Evolutionary conservation across 2,329 filamentous ascomycete genomes (phyloP).

Genomic region (Talaromyces funiculosus): DNA sequence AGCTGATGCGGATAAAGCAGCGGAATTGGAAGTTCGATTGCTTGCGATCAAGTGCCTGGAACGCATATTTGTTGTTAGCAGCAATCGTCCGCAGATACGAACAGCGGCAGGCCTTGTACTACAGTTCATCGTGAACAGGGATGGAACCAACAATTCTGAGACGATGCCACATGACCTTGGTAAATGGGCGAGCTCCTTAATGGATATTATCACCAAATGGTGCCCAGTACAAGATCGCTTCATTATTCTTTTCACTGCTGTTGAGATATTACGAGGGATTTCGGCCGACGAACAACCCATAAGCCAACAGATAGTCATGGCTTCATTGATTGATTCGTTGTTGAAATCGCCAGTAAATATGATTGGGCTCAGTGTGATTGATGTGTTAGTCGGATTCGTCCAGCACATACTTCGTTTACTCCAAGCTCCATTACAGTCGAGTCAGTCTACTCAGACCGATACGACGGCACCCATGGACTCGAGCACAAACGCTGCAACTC

Average conservation of each 20-base stretch:
- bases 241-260: slow-evolving; percentile 73
- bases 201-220: slow-evolving; percentile 76
- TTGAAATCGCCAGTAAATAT: slow-evolving; percentile 85
- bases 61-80: slow-evolving; percentile 70
- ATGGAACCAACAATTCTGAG: slow-evolving; percentile 45
- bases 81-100: slow-evolving; percentile 76
- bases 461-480: slow-evolving; percentile 17
- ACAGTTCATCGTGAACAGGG: slow-evolving; percentile 60
- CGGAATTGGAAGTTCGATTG: slow-evolving; percentile 81
- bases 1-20: slow-evolving; percentile 80
- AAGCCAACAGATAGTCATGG: slow-evolving; percentile 66
- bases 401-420: slow-evolving; percentile 75
- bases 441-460: neutral
- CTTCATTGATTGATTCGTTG: slow-evolving; percentile 73
- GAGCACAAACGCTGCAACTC: slow-evolving; percentile 12
- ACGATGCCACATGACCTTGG: slow-evolving; percentile 45
- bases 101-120: slow-evolving; percentile 68
- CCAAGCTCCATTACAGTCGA: slow-evolving; percentile 48
- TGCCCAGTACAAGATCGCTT: slow-evolving; percentile 92
- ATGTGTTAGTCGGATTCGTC: slow-evolving; percentile 78
- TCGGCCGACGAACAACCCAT: slow-evolving; percentile 66
- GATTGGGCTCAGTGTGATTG: slow-evolving; percentile 94
- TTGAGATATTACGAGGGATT: slow-evolving; percentile 67
- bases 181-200: slow-evolving; percentile 77
- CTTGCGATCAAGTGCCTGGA: slow-evolving; percentile 81